These are phyloP conservation scores for Globisporangium apiculatum DNA, from an alignment of 352 stramenopile genomes.

Conservation along the genomic window DNA sequence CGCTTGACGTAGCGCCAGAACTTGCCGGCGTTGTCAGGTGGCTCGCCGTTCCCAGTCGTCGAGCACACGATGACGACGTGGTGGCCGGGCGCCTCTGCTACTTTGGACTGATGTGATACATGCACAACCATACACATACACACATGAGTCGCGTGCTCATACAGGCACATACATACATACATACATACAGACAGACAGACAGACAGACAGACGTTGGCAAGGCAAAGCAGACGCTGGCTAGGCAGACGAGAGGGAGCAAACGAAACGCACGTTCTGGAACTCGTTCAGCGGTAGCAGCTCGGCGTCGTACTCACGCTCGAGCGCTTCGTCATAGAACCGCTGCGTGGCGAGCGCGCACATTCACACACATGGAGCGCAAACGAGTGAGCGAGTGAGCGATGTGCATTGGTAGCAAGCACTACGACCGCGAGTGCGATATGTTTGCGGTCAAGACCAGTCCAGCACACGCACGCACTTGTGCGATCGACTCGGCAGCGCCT, in stretches of 20 bases:
- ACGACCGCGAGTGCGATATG: too few relatives aligned
- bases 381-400: not conserved
- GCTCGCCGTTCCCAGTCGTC: constrained; percentile 94
- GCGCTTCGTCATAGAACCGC: constrained; percentile 61
- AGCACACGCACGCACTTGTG: constrained; percentile 30
- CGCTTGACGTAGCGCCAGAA: constrained; percentile 93
- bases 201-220: not conserved
- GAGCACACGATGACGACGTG: constrained; percentile 87
- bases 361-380: not conserved
- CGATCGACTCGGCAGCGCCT: constrained; percentile 82
- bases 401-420: not conserved
- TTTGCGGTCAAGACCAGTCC: too few relatives aligned
- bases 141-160: too few relatives aligned
- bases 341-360: constrained; percentile 10
- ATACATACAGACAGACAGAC: not conserved
- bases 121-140: too few relatives aligned
- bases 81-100: constrained; percentile 29
- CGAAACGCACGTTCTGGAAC: constrained; percentile 52
- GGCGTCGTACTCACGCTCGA: constrained; percentile 44
- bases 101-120: constrained; percentile 22
- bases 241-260: not conserved
- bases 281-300: constrained; percentile 54
- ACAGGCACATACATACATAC: too few relatives aligned
- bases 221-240: not conserved
- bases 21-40: constrained; percentile 89